Evolutionary conservation across 768 basidiomycete genomes (phyloP).

Genomic region (Lyophyllum atratum): DNA sequence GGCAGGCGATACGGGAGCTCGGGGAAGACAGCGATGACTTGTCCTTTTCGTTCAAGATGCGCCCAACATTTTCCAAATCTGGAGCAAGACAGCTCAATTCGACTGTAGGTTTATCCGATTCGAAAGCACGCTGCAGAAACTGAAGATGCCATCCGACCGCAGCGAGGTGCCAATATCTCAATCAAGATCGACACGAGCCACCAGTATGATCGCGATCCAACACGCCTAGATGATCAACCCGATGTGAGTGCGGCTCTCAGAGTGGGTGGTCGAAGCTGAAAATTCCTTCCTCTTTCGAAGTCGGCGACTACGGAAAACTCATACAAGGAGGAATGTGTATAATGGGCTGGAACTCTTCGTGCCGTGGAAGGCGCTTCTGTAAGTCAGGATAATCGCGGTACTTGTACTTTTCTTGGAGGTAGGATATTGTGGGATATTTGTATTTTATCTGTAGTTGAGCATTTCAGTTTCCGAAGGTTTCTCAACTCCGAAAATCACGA

Average conservation of each 20-base stretch:
- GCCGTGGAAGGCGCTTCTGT: background rate
- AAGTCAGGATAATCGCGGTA: background rate
- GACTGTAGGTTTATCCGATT: conserved; percentile 23
- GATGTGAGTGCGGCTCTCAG: conserved; percentile 12
- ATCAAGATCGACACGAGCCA: conserved; percentile 68
- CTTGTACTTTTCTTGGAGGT: conserved; percentile 9
- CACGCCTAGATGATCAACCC: conserved; percentile 16
- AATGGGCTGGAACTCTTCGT: background rate
- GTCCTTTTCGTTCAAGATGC: conserved; percentile 42
- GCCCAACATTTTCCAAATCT: conserved; percentile 40
- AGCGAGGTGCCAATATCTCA: conserved; percentile 55
- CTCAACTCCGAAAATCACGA: too few relatives aligned
- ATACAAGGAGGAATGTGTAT: conserved; percentile 14
- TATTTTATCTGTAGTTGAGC: too few relatives aligned
- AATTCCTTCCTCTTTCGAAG: background rate
- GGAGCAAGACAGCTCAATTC: conserved; percentile 32
- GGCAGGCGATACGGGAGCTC: conserved; percentile 41
- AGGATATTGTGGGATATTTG: conserved; percentile 10
- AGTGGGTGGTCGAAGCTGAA: background rate
- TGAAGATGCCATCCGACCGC: conserved; percentile 5
- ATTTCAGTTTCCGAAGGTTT: too few relatives aligned
- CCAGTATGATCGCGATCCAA: conserved; percentile 44
- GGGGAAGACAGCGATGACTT: conserved; percentile 48
- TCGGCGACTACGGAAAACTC: conserved; percentile 19
- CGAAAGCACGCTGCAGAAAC: background rate